These are phyloP conservation scores for Linum tenue DNA, from an alignment of 345 rosid genomes.

Conservation along the genomic window DNA sequence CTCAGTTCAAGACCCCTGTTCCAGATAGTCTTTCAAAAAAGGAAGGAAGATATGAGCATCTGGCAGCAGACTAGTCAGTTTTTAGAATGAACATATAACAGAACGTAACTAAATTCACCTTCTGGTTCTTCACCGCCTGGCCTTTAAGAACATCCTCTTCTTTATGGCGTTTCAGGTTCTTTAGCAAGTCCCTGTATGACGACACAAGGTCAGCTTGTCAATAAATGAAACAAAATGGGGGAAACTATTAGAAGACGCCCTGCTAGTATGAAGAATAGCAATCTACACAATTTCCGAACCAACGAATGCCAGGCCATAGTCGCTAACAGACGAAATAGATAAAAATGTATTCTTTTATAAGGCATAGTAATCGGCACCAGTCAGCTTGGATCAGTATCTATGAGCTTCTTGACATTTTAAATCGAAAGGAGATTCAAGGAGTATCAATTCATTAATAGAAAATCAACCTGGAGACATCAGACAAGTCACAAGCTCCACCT, in stretches of 20 bases:
- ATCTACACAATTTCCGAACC: too few relatives aligned
- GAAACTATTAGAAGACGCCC: neutral
- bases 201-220: neutral
- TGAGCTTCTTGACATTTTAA: too few relatives aligned
- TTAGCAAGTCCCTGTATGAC: slow-evolving; percentile 46
- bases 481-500: neutral
- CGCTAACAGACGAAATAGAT: too few relatives aligned
- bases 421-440: too few relatives aligned
- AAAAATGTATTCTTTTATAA: too few relatives aligned
- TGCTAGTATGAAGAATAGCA: too few relatives aligned
- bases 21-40: slow-evolving; percentile 56
- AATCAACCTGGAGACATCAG: too few relatives aligned
- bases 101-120: slow-evolving; percentile 28
- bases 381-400: too few relatives aligned
- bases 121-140: slow-evolving; percentile 84
- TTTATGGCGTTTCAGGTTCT: slow-evolving; percentile 64
- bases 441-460: too few relatives aligned
- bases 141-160: slow-evolving; percentile 84
- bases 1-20: slow-evolving; percentile 72
- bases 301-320: too few relatives aligned
- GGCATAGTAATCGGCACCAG: too few relatives aligned
- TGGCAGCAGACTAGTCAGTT: neutral
- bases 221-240: neutral
- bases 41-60: neutral
- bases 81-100: neutral